Evolutionary conservation across 2,329 filamentous ascomycete genomes (phyloP), one percentile per base, ranked within the genome.

Genomic region (Aspergillus glaucus): DNA sequence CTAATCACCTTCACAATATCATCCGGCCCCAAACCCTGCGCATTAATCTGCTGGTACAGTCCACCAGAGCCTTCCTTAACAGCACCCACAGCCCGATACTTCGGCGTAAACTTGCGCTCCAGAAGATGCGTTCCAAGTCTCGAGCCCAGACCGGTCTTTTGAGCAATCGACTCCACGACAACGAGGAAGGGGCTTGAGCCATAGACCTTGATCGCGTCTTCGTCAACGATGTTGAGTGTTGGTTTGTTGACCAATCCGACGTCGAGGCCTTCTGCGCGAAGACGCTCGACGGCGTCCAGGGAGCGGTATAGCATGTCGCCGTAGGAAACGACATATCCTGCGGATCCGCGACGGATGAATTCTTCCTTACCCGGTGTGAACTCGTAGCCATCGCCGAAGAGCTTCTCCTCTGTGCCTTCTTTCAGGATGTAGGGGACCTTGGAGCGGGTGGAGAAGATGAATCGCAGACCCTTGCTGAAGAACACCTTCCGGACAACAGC

Each of bases 251-350:
- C 55, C 26, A 71, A 53, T 45, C 68, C 68, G 2, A 71, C 56
- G 43, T 70, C 65, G 0, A 70, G 50, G 26, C 68, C 68, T 17
- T 65, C 58, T 44, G 62, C 52, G 19, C 66, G 64, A 24, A 71
- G 61, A 21, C 59, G 55, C 55, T 71, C 67, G 26, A 70, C 67
- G 0, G 68, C 68, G 40, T 71, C 68, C 6, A 71, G 50, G 0
- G 68, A 65, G 15, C 68, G 67, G 56, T 70, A 71, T 37, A 71
- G 55, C 67, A 71, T 69, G 46, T 71, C 68, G 19, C 68, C 68
- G 42, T 66, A 70, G 1, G 66, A 58, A 21, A 71, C 59, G 14
- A 71, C 59, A 50, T 71, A 71, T 1, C 68, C 68, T 4, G 65
- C 68, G 1, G 57, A 60, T 2, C 68, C 68, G 28, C 53, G 58